A percentile compares a stretch with the other conserved stretches of the same genome.
Conservation (phyloP, 257 asterid genomes). For the Lavandula angustifolia region DNA sequence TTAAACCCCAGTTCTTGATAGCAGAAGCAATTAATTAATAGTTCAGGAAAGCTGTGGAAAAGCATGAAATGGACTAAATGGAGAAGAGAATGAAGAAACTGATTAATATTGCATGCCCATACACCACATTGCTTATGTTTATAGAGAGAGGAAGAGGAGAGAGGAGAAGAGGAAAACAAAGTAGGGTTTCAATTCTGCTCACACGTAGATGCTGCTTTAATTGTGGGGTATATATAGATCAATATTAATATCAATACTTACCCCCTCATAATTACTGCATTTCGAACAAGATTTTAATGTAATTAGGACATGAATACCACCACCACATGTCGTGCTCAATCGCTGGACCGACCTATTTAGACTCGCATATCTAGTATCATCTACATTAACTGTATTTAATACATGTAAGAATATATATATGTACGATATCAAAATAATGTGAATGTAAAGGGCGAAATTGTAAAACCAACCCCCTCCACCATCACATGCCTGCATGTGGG, state of each 20-base stretch:
- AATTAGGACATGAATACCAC: slow-evolving; percentile 4
- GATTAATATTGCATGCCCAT: too few species aligned
- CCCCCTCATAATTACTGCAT: background rate
- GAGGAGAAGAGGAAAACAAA: background rate
- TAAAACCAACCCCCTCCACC: slow-evolving; percentile 53
- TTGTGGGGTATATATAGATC: slow-evolving; percentile 44
- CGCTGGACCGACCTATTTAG: slow-evolving; percentile 21
- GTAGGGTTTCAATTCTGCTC: too few species aligned
- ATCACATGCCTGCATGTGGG: slow-evolving; percentile 59
- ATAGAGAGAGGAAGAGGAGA: background rate
- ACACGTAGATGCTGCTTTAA: slow-evolving; percentile 35
- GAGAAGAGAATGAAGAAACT: too few species aligned
- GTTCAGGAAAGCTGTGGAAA: slow-evolving; percentile 98
- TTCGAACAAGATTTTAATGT: too few species aligned
- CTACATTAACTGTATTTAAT: too few species aligned
- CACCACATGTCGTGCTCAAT: slow-evolving; percentile 29
- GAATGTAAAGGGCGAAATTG: slow-evolving; percentile 34
- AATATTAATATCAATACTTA: background rate
- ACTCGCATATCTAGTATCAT: background rate
- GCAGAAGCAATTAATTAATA: slow-evolving; percentile 25
- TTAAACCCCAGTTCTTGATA: slow-evolving; percentile 3
- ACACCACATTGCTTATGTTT: too few species aligned
- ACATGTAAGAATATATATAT: too few species aligned
- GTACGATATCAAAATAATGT: too few species aligned
- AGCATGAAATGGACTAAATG: slow-evolving; percentile 58